These are phyloP conservation scores for Phyllosticta citriasiana DNA, from an alignment of 2,329 filamentous ascomycete species.

Conservation along the genomic window DNA sequence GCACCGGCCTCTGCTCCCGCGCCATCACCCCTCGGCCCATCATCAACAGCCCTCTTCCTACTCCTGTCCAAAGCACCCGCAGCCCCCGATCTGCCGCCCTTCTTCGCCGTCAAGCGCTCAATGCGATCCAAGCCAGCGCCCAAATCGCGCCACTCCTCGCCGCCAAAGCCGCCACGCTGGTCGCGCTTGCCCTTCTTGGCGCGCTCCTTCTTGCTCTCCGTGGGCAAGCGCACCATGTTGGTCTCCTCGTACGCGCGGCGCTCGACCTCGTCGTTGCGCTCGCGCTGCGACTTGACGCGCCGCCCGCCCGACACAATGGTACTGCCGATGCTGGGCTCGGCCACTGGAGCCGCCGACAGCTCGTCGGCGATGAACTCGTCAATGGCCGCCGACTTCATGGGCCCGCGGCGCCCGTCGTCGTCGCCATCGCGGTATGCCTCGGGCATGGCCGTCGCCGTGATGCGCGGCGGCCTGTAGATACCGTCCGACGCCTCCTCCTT, in stretches of 20 bases:
- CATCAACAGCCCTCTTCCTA: conserved; percentile 65
- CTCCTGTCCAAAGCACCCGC: conserved; percentile 64
- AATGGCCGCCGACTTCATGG: conserved; percentile 69
- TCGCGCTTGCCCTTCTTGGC: conserved; percentile 48
- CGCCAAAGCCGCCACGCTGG: conserved; percentile 53
- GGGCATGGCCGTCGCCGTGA: conserved; percentile 79
- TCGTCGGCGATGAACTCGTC: conserved; percentile 88
- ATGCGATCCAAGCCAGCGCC: conserved; percentile 82
- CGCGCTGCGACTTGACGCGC: conserved; percentile 63
- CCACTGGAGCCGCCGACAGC: conserved; percentile 68
- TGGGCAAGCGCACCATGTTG: conserved; percentile 81
- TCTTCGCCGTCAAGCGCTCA: conserved; percentile 66
- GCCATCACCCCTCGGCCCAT: conserved; percentile 59
- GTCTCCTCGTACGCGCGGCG: conserved; percentile 79
- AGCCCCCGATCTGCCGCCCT: conserved; percentile 36
- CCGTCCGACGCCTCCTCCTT: conserved; percentile 43
- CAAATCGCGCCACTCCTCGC: conserved; percentile 85
- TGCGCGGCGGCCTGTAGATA: conserved; percentile 80
- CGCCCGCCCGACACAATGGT: conserved; percentile 75
- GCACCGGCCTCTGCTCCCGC: conserved; percentile 60
- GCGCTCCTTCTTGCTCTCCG: conserved; percentile 76
- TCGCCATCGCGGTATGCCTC: conserved; percentile 47
- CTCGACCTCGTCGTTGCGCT: conserved; percentile 70
- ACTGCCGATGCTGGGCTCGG: conserved; percentile 83
- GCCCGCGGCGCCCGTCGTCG: conserved; percentile 51